Evolutionary conservation across 345 rosid species (phyloP).

Genomic region (Balakata baccata): DNA sequence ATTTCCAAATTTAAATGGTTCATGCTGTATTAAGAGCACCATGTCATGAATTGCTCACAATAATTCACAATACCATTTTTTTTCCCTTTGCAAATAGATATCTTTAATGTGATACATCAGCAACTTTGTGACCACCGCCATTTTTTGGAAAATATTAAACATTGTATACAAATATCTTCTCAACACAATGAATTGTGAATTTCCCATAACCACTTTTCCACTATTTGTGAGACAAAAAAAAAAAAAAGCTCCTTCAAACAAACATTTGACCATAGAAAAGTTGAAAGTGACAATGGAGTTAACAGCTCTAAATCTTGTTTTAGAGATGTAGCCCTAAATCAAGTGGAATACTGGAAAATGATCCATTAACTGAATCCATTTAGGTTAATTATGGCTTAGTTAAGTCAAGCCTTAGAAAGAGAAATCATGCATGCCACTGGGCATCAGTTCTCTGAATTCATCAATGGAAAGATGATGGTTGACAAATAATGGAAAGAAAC

Average conservation of each 20-base stretch:
- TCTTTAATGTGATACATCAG: not conserved
- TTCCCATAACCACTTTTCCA: not conserved
- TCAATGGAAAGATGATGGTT: no score
- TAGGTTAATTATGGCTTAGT: not conserved
- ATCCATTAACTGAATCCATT: not conserved
- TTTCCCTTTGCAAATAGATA: not conserved
- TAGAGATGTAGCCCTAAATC: not conserved
- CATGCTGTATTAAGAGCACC: not conserved
- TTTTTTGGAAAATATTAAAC: not conserved
- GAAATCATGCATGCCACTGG: no score
- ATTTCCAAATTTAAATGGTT: not conserved
- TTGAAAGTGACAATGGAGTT: not conserved
- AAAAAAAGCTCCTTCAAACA: not conserved
- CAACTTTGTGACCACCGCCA: not conserved
- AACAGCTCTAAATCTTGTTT: not conserved
- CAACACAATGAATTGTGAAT: not conserved
- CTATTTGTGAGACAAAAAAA: not conserved
- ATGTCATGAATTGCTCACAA: not conserved
- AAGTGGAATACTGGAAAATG: not conserved
- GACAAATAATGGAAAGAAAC: no score
- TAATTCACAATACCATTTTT: not conserved
- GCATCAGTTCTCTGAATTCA: no score
- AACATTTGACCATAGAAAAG: not conserved
- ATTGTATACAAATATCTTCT: not conserved
- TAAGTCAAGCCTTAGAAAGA: no score